Evolutionary conservation across 768 basidiomycete genomes (phyloP), one percentile per base, ranked within the genome.

Genomic region (Calocybe cyanea): DNA sequence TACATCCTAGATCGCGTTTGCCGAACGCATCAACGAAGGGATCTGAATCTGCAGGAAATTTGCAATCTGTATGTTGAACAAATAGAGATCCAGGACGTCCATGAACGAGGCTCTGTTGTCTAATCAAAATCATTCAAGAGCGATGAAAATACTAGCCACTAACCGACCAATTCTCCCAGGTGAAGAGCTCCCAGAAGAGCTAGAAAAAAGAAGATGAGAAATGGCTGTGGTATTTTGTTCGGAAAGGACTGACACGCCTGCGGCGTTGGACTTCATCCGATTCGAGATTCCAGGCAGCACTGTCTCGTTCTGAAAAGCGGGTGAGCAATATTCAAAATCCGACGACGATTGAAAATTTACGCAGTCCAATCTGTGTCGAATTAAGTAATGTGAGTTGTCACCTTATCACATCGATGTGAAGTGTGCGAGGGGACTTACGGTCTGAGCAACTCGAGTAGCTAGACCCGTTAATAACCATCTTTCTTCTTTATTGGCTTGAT

Each of bases 101-200:
- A 49, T 72, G 71, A 13, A 73, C 65, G 43, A 79, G 60, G 43
- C 72, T 69, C 74, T 78, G 42, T 11, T 37, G 20, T 43, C 36
- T 47, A 43, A 45, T 35, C 44, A 20, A 36, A 23, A 17, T 34
- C 28, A 15, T 4, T 6, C 21, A 35, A 48, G 40, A 20, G 23
- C 24, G 19, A 46, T 48, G 35, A 10, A 2, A 20, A 15, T 19
- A 21, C 7, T 36, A 32, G 23, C 2, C 14, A 64, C 69, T 45
- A 48, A 73, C 76, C 43, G 68, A 65, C 73, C 76, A 79, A 7
- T 67, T 61, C 54, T 79, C 76, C 63, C 69, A 75, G 14, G 67
- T 63, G 52, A 67, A 75, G 7, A 78, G 57, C 45, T 79, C 77
- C 78, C 78, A 80, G 56, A 78, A 80, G 31, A 78, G 54, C 66